Conservation (phyloP, 73 alveolate species). For the Tetrahymena elliotti region DNA sequence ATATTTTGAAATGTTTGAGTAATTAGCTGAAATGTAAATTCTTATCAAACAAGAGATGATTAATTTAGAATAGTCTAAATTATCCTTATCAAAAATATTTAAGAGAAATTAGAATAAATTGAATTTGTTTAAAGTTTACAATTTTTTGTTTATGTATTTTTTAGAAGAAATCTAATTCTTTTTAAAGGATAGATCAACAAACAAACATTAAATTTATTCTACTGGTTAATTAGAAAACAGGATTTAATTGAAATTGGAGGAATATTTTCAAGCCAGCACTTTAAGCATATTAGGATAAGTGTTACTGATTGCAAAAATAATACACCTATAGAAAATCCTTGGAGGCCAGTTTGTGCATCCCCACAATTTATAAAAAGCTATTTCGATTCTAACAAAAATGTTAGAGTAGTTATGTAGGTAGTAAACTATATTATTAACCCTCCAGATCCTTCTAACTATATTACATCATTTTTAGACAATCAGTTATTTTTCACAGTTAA, state of each 20-base stretch:
- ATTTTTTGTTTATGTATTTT: no score
- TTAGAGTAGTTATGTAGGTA: neutral
- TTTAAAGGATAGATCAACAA: no score
- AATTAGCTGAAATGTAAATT: no score
- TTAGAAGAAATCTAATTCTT: no score
- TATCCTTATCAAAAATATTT: no score
- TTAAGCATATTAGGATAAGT: neutral
- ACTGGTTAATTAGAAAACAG: neutral
- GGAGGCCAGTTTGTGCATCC: neutral
- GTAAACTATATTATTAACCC: neutral
- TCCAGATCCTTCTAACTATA: neutral
- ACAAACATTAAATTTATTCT: no score
- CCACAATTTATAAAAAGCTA: neutral
- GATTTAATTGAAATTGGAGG: neutral
- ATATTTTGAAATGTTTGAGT: no score
- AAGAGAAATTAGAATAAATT: no score
- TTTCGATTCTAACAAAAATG: neutral
- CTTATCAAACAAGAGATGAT: no score
- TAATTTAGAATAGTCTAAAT: no score
- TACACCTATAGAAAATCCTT: neutral
- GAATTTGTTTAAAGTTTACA: no score
- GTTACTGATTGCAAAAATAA: neutral
- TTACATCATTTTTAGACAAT: neutral
- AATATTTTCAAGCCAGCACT: neutral
- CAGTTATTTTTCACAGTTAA: neutral